A percentile compares a stretch with the other conserved stretches of the same genome.
Evolutionary conservation across 352 stramenopile genomes (phyloP).

Genomic region (Pythium brachiatum): DNA sequence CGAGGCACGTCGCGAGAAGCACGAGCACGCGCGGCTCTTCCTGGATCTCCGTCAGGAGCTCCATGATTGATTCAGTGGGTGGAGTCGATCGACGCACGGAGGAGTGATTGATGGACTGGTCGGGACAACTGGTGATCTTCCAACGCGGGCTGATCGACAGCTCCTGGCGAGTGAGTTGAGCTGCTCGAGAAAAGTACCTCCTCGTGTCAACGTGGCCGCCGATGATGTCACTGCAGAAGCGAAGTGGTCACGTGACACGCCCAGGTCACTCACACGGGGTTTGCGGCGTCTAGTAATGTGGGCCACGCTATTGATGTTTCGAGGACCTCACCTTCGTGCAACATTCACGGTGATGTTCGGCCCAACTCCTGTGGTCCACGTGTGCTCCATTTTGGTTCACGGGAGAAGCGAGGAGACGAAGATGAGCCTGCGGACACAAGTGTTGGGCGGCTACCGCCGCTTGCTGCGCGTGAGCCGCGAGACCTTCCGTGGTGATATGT

Average conservation of each 20-base stretch:
- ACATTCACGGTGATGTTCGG: not conserved
- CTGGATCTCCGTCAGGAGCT: slow-evolving; percentile 8
- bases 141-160: not conserved
- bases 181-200: slow-evolving; percentile 2
- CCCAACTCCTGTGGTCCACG: slow-evolving; percentile 13
- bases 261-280: not conserved
- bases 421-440: slow-evolving; percentile 58
- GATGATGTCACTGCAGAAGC: slow-evolving; percentile 22
- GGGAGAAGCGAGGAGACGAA: not conserved
- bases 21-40: slow-evolving; percentile 24
- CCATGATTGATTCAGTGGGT: not conserved
- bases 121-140: not conserved
- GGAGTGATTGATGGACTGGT: slow-evolving; percentile 1
- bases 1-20: slow-evolving; percentile 33
- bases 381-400: not conserved
- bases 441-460: slow-evolving; percentile 75
- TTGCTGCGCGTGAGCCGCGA: slow-evolving; percentile 68
- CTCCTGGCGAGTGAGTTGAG: not conserved
- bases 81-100: not conserved
- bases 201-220: not conserved
- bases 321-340: not conserved
- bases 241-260: not conserved
- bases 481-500: slow-evolving; percentile 71
- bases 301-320: not conserved
- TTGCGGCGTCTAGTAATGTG: not conserved